Evolutionary conservation across 768 basidiomycete species (phyloP).

Genomic region (Leucogyrophana mollusca): DNA sequence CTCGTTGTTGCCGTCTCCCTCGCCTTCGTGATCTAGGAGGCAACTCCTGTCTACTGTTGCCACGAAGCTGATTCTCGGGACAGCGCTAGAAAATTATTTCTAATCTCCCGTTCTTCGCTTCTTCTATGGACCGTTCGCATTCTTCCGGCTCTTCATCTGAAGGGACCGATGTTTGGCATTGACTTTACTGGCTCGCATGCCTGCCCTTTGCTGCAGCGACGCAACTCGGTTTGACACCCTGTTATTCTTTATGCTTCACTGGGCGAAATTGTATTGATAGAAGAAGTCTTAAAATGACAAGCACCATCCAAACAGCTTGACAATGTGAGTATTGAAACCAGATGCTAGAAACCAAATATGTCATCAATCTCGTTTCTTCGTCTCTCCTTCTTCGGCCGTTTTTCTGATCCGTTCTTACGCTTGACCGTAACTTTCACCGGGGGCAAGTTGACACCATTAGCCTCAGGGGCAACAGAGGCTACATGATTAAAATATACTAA

Average conservation of each 20-base stretch:
- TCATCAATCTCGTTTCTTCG: constrained; percentile 63
- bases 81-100: neutral
- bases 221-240: neutral
- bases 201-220: neutral
- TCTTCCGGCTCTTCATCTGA: neutral
- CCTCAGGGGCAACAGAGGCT: too few relatives aligned
- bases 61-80: too few relatives aligned
- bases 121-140: neutral
- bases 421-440: neutral
- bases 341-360: constrained; percentile 51
- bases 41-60: too few relatives aligned
- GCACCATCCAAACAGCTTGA: too few relatives aligned
- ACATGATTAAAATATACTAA: too few relatives aligned
- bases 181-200: neutral
- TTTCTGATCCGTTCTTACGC: neutral
- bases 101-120: neutral
- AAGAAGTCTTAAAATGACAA: too few relatives aligned
- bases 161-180: neutral
- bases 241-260: too few relatives aligned
- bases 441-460: too few relatives aligned
- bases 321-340: neutral
- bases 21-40: constrained; percentile 38
- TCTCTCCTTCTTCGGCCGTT: constrained; percentile 30
- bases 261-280: too few relatives aligned
- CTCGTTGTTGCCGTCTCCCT: constrained; percentile 49